phyloP scores from a whole-genome alignment of 2,329 filamentous ascomycete species.

The Fusarium sp. region DNA sequence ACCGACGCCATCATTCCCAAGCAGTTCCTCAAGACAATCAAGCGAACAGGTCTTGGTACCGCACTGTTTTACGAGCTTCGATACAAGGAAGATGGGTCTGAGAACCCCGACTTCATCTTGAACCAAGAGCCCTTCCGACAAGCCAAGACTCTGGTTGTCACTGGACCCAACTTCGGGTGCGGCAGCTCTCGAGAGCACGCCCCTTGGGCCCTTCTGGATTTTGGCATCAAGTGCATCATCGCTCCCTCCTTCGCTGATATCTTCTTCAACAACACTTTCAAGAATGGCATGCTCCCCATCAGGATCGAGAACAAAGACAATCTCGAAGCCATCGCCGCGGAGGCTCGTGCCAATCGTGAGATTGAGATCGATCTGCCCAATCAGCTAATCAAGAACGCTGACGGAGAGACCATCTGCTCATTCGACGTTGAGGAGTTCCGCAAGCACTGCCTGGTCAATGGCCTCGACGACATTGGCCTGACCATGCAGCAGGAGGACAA shows the following conservation, averaged over 20 bases:
- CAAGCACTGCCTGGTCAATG: constrained; percentile 93
- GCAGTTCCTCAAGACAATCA: constrained; percentile 99
- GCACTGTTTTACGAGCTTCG: constrained; percentile 90
- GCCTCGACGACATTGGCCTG: constrained; percentile 93
- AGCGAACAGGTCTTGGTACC: constrained; percentile 89
- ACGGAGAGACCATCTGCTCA: constrained; percentile 76
- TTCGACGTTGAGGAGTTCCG: constrained; percentile 95
- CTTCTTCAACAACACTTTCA: constrained; percentile 99
- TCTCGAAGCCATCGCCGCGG: constrained; percentile 76
- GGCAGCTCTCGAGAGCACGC: constrained; percentile 94
- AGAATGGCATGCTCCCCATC: constrained; percentile 98
- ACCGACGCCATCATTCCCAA: constrained; percentile 99
- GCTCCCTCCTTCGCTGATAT: constrained; percentile 82
- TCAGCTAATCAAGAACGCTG: constrained; percentile 81
- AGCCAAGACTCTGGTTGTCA: constrained; percentile 90
- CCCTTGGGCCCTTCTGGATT: constrained; percentile 95
- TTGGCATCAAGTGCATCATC: constrained; percentile 94
- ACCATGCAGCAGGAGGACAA: constrained; percentile 93
- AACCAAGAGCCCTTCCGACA: constrained; percentile 88
- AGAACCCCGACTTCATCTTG: constrained; percentile 85
- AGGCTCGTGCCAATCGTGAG: constrained; percentile 83
- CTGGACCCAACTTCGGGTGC: constrained; percentile 94
- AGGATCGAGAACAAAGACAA: constrained; percentile 73
- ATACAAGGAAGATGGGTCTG: constrained; percentile 76
- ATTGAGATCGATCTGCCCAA: constrained; percentile 89